Percentiles rank a stretch among this genome's conserved stretches.
Conservation (phyloP, 2,329 filamentous ascomycete genomes). For the Atkinsonella texensis region DNA sequence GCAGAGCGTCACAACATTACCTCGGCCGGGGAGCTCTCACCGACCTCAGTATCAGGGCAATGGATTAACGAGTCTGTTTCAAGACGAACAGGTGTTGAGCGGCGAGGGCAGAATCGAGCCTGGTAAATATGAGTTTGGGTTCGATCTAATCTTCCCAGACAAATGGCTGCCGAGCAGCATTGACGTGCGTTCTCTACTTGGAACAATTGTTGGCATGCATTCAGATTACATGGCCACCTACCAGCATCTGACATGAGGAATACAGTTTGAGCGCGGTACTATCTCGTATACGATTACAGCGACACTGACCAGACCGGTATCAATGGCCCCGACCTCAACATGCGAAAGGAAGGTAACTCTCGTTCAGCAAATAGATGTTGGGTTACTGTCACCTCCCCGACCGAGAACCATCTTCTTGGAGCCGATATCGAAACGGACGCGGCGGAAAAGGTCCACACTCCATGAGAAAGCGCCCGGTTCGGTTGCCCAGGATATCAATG, state of each 20-base stretch:
- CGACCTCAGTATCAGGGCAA: constrained; percentile 55
- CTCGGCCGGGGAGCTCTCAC: constrained; percentile 23
- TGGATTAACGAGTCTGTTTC: constrained; percentile 69
- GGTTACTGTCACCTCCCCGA: constrained; percentile 59
- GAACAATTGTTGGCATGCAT: neutral
- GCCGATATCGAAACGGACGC: constrained; percentile 62
- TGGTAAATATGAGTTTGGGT: constrained; percentile 69
- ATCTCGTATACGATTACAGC: constrained; percentile 86
- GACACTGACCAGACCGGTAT: constrained; percentile 77
- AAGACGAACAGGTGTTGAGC: constrained; percentile 70
- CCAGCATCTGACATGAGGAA: neutral
- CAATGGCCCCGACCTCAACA: constrained; percentile 66
- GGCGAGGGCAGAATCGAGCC: constrained; percentile 65
- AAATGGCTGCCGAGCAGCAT: constrained; percentile 79
- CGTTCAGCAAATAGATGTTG: constrained; percentile 75
- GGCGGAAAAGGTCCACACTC: constrained; percentile 43
- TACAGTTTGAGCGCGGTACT: constrained; percentile 85
- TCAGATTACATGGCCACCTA: neutral
- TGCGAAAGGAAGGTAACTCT: constrained; percentile 74
- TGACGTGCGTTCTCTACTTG: constrained; percentile 51
- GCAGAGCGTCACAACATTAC: constrained; percentile 30
- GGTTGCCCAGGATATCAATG: constrained; percentile 28
- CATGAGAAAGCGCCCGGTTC: constrained; percentile 30
- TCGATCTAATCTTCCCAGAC: constrained; percentile 58
- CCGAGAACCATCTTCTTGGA: constrained; percentile 78